These are phyloP conservation scores for Opeltia flavorubescens DNA, from an alignment of 495 filamentous ascomycete genomes.

Conservation along the genomic window DNA sequence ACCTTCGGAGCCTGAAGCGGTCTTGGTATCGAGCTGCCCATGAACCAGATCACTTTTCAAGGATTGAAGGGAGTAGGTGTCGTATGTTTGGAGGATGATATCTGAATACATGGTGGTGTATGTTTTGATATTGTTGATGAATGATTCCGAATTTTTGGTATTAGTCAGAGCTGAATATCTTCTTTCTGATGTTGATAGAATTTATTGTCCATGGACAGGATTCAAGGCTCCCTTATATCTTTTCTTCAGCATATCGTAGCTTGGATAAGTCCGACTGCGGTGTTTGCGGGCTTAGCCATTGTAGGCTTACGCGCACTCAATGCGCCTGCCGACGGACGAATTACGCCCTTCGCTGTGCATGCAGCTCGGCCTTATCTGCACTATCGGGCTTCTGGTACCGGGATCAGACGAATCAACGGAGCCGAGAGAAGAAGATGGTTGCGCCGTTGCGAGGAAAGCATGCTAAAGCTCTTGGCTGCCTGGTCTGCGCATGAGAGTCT, in stretches of 20 bases:
- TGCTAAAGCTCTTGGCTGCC: not conserved
- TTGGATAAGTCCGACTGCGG: slow-evolving; percentile 5
- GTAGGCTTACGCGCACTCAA: too few relatives aligned
- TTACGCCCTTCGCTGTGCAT: not conserved
- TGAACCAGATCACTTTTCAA: not conserved
- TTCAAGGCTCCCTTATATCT: not conserved
- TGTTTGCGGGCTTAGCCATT: too few relatives aligned
- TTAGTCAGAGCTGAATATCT: not conserved
- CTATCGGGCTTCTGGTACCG: not conserved
- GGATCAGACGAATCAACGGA: not conserved
- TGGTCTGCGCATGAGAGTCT: not conserved
- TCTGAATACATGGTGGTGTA: slow-evolving; percentile 12
- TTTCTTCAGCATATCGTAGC: not conserved
- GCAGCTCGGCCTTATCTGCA: not conserved
- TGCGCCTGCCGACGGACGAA: not conserved
- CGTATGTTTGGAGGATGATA: slow-evolving; percentile 13
- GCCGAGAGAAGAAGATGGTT: not conserved
- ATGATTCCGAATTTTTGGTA: too few relatives aligned
- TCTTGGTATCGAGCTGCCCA: not conserved
- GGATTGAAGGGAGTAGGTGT: slow-evolving; percentile 6
- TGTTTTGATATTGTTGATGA: too few relatives aligned
- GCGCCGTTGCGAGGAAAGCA: not conserved
- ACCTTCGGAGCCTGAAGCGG: not conserved
- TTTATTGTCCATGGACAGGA: not conserved
- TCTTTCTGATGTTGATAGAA: not conserved